Conservation (phyloP, 2,329 filamentous ascomycete species). For the Curvularia eragrostidis region DNA sequence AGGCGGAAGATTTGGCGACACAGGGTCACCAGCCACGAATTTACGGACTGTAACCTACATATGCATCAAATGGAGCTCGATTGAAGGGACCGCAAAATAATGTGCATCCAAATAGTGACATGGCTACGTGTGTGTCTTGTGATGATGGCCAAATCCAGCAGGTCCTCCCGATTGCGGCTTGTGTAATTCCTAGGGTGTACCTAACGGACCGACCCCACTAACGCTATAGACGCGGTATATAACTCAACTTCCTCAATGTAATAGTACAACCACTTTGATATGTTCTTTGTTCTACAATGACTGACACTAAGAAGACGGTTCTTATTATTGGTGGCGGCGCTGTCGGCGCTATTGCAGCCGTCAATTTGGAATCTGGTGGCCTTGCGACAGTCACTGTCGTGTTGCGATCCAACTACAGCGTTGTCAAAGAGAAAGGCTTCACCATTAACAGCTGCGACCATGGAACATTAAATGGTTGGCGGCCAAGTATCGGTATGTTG, state of each 20-base stretch:
- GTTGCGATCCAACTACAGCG: conserved; percentile 63
- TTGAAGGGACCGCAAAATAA: conserved; percentile 41
- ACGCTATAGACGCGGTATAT: conserved; percentile 13
- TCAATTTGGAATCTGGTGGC: conserved; percentile 60
- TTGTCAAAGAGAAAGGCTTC: conserved; percentile 59
- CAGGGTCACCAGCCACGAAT: conserved; percentile 45
- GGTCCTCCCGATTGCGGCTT: conserved; percentile 1
- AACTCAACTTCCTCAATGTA: neutral
- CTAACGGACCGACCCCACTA: conserved; percentile 38
- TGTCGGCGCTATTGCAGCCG: conserved; percentile 63
- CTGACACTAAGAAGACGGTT: conserved; percentile 47
- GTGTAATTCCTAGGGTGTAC: neutral
- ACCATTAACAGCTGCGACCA: conserved; percentile 64
- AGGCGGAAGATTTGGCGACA: conserved; percentile 41
- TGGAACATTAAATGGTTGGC: conserved; percentile 59
- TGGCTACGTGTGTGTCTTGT: neutral
- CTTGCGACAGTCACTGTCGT: conserved; percentile 62
- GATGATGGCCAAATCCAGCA: conserved; percentile 6
- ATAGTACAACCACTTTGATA: neutral
- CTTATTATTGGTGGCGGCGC: conserved; percentile 64
- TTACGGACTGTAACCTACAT: conserved; percentile 49
- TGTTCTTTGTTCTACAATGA: conserved; percentile 26
- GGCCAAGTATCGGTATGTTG: conserved; percentile 53
- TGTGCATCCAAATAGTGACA: conserved; percentile 4
- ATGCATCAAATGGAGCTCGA: conserved; percentile 51